These are phyloP conservation scores for Prorocentrum cordatum DNA, from an alignment of 169 alveolate species.

Conservation along the genomic window DNA sequence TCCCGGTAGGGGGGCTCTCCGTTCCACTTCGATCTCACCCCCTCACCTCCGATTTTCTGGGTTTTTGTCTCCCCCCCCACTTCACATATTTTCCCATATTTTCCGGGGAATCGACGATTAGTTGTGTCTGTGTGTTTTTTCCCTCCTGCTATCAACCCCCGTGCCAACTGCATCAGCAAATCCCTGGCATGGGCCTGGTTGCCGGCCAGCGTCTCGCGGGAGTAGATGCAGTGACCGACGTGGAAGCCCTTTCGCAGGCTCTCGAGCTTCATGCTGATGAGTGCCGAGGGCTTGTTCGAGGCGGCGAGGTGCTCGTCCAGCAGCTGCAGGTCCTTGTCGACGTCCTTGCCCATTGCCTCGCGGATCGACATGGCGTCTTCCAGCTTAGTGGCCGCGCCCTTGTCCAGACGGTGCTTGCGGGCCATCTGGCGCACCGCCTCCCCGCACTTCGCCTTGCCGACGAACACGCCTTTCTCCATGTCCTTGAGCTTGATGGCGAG, in stretches of 20 bases:
- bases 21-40: no score
- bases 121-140: no score
- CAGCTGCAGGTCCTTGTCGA: conserved; percentile 35
- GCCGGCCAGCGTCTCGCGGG: conserved; percentile 44
- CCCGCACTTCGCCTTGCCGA: conserved; percentile 19
- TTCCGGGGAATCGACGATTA: no score
- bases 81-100: no score
- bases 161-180: no score
- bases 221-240: conserved; percentile 62
- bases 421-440: neutral
- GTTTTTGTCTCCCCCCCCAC: no score
- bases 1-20: no score
- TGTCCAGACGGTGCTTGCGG: conserved; percentile 44
- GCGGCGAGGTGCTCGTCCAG: conserved; percentile 56
- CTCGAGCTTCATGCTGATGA: conserved; percentile 45
- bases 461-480: conserved; percentile 64
- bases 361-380: conserved; percentile 68
- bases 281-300: conserved; percentile 54
- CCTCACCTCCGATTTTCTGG: no score
- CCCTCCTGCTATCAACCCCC: no score
- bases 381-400: conserved; percentile 56
- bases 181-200: conserved; percentile 17
- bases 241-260: conserved; percentile 53
- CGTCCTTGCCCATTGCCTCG: conserved; percentile 63
- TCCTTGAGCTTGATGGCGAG: conserved; percentile 40